phyloP scores from a whole-genome alignment of 2,329 filamentous ascomycete species.

The Fusarium lateritium region DNA sequence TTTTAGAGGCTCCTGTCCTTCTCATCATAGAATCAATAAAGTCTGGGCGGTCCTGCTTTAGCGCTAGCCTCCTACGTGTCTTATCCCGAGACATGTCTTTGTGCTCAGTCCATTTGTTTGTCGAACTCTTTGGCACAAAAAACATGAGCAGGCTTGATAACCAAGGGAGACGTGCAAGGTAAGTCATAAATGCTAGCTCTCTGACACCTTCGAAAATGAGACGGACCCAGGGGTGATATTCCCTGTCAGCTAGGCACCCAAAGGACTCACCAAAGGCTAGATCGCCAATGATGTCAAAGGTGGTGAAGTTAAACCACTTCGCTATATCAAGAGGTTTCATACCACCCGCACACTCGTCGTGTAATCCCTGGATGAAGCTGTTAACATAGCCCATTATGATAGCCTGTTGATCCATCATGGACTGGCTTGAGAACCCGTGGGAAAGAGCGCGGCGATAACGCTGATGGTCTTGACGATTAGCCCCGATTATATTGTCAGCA shows the following conservation, averaged over 20 bases:
- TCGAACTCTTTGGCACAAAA: not conserved
- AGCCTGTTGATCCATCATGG: slow-evolving; percentile 16
- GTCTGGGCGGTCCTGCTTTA: not conserved
- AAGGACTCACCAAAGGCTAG: slow-evolving; percentile 17
- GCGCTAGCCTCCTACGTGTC: not conserved
- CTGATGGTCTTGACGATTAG: slow-evolving; percentile 6
- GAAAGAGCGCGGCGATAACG: slow-evolving; percentile 9
- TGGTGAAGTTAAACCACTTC: slow-evolving; percentile 12
- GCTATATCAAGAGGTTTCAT: slow-evolving; percentile 1
- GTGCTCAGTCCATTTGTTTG: slow-evolving; percentile 3
- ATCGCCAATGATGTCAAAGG: slow-evolving; percentile 15
- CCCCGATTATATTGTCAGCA: slow-evolving; percentile 1
- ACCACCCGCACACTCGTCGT: not conserved
- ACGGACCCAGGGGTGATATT: slow-evolving; percentile 15
- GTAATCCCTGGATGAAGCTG: not conserved
- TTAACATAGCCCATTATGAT: slow-evolving; percentile 6
- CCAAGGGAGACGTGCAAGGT: not conserved
- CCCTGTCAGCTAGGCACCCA: not conserved
- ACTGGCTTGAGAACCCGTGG: slow-evolving; percentile 8
- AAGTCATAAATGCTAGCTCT: not conserved
- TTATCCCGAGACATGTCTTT: not conserved
- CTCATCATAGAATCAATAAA: slow-evolving; percentile 3
- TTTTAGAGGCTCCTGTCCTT: not conserved
- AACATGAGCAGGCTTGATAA: not conserved
- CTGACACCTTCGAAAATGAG: slow-evolving; percentile 2